phyloP scores from a whole-genome alignment of 2,329 filamentous ascomycete genomes.

The Fusarium xylarioides region DNA sequence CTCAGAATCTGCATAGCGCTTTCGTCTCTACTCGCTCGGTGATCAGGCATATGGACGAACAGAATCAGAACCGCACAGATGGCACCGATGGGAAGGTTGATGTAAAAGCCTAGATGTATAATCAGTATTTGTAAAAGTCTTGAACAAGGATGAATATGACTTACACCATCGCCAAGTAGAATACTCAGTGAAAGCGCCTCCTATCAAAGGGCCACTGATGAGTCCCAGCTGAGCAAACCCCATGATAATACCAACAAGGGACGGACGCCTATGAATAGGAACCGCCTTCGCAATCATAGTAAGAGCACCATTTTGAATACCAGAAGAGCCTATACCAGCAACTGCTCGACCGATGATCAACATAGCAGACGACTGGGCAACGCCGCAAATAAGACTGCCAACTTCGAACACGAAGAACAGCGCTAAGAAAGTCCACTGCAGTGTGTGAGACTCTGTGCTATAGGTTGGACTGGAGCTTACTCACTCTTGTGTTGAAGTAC shows the following conservation, averaged over 20 bases:
- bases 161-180: constrained; percentile 57
- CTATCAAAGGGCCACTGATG: constrained; percentile 58
- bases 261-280: constrained; percentile 42
- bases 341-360: constrained; percentile 61
- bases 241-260: constrained; percentile 43
- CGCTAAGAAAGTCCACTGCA: constrained; percentile 42
- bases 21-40: constrained; percentile 16
- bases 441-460: constrained; percentile 6
- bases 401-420: constrained; percentile 47
- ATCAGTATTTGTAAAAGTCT: constrained; percentile 5
- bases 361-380: constrained; percentile 54
- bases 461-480: constrained; percentile 47
- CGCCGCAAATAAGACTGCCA: constrained; percentile 59
- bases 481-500: constrained; percentile 41
- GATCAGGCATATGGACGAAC: constrained; percentile 50
- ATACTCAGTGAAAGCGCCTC: constrained; percentile 53
- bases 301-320: constrained; percentile 51
- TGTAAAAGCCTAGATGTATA: constrained; percentile 50
- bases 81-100: constrained; percentile 58
- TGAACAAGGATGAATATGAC: not conserved
- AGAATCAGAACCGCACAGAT: constrained; percentile 47
- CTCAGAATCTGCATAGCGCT: constrained; percentile 24
- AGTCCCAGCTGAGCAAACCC: constrained; percentile 54
- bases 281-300: constrained; percentile 46
- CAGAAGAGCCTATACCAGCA: constrained; percentile 57